Base-by-base conservation (phyloP, 257 asterid species). In the Nicotiana benthamiana region DNA sequence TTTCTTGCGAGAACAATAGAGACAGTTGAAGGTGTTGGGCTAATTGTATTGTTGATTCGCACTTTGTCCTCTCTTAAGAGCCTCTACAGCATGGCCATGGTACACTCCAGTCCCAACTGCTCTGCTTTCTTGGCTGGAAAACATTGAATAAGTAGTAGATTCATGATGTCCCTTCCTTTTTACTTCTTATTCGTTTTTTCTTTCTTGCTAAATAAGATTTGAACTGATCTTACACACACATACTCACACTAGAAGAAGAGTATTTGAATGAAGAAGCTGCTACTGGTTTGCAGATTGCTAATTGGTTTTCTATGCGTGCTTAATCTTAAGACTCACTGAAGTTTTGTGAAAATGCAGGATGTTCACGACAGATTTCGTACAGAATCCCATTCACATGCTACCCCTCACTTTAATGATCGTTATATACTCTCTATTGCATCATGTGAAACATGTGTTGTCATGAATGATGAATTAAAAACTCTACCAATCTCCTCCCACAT, bases 21-120 rank as follows among this genome's bases (percentile, higher is more conserved):
- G 88, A 95, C 98, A 26, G 99, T 95, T 85, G 97, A 92, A 87
- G 99, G 99, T 81, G 99, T 98, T 84, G 99, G 99, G 46, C 79
- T 93, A 93, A 90, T 95, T 75, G 85, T 95, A 30, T 86, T 95
- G 89, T 88, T 95, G 84, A 91, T 95, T 64, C 97, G 92, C 80
- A 89, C 99, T 27, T 86, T 95, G 79, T 85, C 99, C 67, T 93
- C 99, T 7, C 93, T 95, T 75, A 90, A 94, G 48, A 89, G 95
- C 77, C 91, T 95, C 65, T 91, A 59, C 90, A 88, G 97, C 53
- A 95, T 93, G 99, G 97, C 89, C 84, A 95, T 95, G 99, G 98
- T 92, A 91, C 34, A 78, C 61, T 54, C 9, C 26, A 18, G 12
- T 56, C 26, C 62, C 62, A 16, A 53, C 20, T 16, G 59, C 59